Percentiles rank a stretch among this genome's conserved stretches.
Evolutionary conservation across 306 rosid genomes (phyloP).

Genomic region (Vigna mungo): DNA sequence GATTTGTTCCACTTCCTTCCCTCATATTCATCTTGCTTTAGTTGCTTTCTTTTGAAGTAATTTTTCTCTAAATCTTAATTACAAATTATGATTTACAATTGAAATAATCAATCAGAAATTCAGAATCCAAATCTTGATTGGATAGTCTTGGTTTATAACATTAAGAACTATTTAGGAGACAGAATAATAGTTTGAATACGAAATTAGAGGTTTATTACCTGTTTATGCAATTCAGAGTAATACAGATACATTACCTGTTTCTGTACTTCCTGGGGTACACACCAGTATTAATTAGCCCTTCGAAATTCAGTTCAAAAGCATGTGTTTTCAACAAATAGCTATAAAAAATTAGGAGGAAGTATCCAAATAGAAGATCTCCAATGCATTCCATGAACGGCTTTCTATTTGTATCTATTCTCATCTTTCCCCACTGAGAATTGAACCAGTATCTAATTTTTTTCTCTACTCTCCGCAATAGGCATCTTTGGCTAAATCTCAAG

Average conservation of each 20-base stretch:
- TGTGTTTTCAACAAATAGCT: neutral
- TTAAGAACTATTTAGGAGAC: neutral
- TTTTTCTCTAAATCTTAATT: too few species aligned
- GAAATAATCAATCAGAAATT: too few species aligned
- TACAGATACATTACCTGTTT: neutral
- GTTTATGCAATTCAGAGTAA: neutral
- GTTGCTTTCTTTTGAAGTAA: too few species aligned
- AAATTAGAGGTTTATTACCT: neutral
- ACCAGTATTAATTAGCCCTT: neutral
- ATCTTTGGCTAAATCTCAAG: conserved; percentile 62
- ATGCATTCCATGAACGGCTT: conserved; percentile 16
- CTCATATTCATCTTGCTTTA: too few species aligned
- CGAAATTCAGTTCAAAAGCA: conserved; percentile 18
- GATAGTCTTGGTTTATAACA: neutral
- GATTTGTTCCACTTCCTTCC: too few species aligned
- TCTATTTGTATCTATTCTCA: neutral
- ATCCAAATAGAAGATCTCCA: conserved; percentile 10
- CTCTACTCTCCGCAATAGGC: conserved; percentile 60
- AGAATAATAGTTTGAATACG: neutral
- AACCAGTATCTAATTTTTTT: conserved; percentile 21
- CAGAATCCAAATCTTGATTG: too few species aligned
- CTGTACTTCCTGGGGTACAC: neutral
- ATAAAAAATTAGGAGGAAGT: neutral
- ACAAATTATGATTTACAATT: too few species aligned
- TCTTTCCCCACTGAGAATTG: neutral